Conservation (phyloP, 2,329 filamentous ascomycete species). For the Pezizomycotina sp. region DNA sequence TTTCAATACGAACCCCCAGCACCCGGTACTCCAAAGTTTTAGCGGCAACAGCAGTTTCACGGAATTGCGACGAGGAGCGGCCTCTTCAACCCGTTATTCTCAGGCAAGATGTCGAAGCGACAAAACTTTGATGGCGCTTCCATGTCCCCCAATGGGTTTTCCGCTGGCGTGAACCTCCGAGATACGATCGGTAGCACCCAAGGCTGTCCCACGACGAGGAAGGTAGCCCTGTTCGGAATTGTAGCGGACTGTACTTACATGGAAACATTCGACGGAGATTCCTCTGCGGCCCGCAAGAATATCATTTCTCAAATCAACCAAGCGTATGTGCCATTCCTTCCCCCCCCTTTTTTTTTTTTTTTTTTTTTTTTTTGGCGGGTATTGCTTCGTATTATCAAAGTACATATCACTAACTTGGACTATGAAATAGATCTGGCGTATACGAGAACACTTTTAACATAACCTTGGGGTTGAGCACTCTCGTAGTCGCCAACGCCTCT, state of each 20-base stretch:
- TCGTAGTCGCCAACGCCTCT: conserved; percentile 53
- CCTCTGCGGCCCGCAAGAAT: conserved; percentile 44
- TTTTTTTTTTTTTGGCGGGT: too few relatives aligned
- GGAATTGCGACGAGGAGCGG: conserved; percentile 47
- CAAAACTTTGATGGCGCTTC: conserved; percentile 49
- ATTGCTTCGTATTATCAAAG: not conserved
- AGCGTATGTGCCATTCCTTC: conserved; percentile 38
- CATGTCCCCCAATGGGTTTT: conserved; percentile 46
- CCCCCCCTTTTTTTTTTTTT: conserved; percentile 1
- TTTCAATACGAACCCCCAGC: conserved; percentile 61
- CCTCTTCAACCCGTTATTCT: conserved; percentile 26
- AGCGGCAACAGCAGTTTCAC: conserved; percentile 40
- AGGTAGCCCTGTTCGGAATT: conserved; percentile 78
- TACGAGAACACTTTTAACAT: conserved; percentile 93
- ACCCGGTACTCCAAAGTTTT: conserved; percentile 41
- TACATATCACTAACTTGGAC: conserved; percentile 8
- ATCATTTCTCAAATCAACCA: conserved; percentile 71
- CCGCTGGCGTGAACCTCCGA: conserved; percentile 61
- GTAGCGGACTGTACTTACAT: conserved; percentile 89
- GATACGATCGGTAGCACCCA: conserved; percentile 60
- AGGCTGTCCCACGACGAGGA: conserved; percentile 82
- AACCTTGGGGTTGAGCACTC: conserved; percentile 70
- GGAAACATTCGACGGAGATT: conserved; percentile 43
- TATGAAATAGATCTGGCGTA: conserved; percentile 38
- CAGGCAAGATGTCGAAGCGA: conserved; percentile 45